A percentile compares a stretch with the other conserved stretches of the same genome.
Conservation (phyloP, 2,329 filamentous ascomycete genomes). For the Bertia moriformis region DNA sequence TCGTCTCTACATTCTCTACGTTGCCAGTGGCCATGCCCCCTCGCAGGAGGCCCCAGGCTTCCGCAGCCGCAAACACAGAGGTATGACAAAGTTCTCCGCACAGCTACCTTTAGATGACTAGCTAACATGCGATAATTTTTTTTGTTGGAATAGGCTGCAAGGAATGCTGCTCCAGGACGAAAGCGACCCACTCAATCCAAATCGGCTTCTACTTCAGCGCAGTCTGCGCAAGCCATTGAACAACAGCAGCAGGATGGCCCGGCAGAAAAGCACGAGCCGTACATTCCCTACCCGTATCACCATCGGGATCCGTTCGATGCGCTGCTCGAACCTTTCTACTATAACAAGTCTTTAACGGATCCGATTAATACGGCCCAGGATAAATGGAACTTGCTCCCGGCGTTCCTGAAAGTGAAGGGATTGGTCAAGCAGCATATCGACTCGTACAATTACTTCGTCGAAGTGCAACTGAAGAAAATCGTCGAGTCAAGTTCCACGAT, state of each 20-base stretch:
- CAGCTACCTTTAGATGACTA: not conserved
- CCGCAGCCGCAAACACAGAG: not conserved
- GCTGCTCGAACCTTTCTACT: constrained; percentile 52
- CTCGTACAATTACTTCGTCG: constrained; percentile 96
- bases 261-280: not conserved
- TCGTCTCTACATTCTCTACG: no score
- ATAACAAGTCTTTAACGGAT: constrained; percentile 52
- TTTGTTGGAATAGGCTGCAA: not conserved
- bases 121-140: not conserved
- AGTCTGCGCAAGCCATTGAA: not conserved
- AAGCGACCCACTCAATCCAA: not conserved
- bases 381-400: constrained; percentile 92
- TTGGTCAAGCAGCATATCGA: constrained; percentile 55
- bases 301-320: constrained; percentile 43
- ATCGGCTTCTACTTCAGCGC: not conserved
- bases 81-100: not conserved
- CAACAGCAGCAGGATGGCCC: not conserved
- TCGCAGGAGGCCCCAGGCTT: not conserved
- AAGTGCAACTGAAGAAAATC: constrained; percentile 93
- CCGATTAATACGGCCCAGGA: constrained; percentile 57
- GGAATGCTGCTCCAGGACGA: not conserved
- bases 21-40: not conserved
- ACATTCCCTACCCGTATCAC: not conserved
- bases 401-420: constrained; percentile 95
- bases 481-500: constrained; percentile 80